These are phyloP conservation scores for Scheffersomyces amazonensis DNA, from an alignment of 805 yeast genomes.

Conservation along the genomic window DNA sequence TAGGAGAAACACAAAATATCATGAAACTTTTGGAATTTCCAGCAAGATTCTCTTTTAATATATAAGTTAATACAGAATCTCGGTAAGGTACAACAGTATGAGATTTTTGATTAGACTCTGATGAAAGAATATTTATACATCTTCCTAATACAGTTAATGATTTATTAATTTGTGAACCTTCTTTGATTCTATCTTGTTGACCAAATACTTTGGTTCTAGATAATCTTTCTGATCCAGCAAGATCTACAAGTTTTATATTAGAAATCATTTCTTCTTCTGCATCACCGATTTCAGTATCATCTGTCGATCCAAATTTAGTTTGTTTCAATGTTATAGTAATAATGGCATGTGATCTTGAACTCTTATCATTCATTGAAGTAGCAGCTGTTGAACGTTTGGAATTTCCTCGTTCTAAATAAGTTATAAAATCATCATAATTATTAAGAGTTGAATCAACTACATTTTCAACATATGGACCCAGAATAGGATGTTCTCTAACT, in stretches of 20 bases:
- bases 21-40: slow-evolving; percentile 86
- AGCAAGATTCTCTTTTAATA: slow-evolving; percentile 70
- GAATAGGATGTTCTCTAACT: slow-evolving; percentile 63
- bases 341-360: slow-evolving; percentile 82
- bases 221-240: slow-evolving; percentile 82
- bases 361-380: slow-evolving; percentile 67
- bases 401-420: slow-evolving; percentile 50
- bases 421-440: slow-evolving; percentile 47
- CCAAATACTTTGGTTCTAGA: slow-evolving; percentile 60
- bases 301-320: slow-evolving; percentile 37
- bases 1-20: slow-evolving; percentile 84
- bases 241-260: slow-evolving; percentile 66
- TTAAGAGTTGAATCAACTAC: slow-evolving; percentile 51
- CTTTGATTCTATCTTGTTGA: slow-evolving; percentile 54
- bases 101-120: slow-evolving; percentile 40
- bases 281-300: slow-evolving; percentile 27
- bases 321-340: slow-evolving; percentile 62
- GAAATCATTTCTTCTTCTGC: slow-evolving; percentile 52
- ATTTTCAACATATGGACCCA: slow-evolving; percentile 73
- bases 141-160: slow-evolving; percentile 78
- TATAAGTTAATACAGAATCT: slow-evolving; percentile 73
- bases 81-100: slow-evolving; percentile 58
- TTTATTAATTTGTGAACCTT: slow-evolving; percentile 75
- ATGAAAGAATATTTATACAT: slow-evolving; percentile 40
- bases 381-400: slow-evolving; percentile 62